These are phyloP conservation scores for Aspergillus leporis DNA, from an alignment of 495 filamentous ascomycete species.

Conservation along the genomic window DNA sequence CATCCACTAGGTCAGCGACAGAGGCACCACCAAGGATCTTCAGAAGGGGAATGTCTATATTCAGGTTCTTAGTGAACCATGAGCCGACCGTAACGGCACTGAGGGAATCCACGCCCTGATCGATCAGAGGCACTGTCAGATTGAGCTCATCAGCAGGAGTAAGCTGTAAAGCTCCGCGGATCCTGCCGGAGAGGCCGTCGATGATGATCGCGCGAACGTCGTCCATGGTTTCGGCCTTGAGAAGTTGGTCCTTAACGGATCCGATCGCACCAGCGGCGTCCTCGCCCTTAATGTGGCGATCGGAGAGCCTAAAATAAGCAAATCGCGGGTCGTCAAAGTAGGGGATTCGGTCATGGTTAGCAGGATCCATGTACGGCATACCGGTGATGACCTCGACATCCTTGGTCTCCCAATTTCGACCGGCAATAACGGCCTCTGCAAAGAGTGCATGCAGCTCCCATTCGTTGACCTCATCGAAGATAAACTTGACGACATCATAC, in stretches of 20 bases:
- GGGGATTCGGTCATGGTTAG: too few species aligned
- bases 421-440: constrained; percentile 10
- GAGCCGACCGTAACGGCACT: constrained; percentile 34
- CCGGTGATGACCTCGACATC: constrained; percentile 3
- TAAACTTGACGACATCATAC: not conserved
- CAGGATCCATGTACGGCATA: too few species aligned
- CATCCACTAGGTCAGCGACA: constrained; percentile 8
- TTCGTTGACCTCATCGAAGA: constrained; percentile 6
- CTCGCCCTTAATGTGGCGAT: too few species aligned
- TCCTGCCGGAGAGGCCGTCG: not conserved
- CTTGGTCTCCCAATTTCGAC: not conserved
- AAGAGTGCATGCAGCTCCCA: constrained; percentile 10
- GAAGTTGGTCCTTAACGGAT: too few species aligned
- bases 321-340: not conserved
- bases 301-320: not conserved
- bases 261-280: too few species aligned
- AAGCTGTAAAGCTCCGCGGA: too few species aligned
- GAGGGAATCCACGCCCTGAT: constrained; percentile 41
- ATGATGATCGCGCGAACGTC: constrained; percentile 1
- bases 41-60: constrained; percentile 49
- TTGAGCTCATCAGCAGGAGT: too few species aligned
- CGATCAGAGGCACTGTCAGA: constrained; percentile 21
- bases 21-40: constrained; percentile 43
- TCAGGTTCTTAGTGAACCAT: constrained; percentile 40
- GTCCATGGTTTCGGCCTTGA: too few species aligned